Percentiles rank a stretch among this genome's conserved stretches.
These are phyloP conservation scores for Neocatenulostroma microsporum DNA, from an alignment of 2,329 filamentous ascomycete species.

Conservation along the genomic window DNA sequence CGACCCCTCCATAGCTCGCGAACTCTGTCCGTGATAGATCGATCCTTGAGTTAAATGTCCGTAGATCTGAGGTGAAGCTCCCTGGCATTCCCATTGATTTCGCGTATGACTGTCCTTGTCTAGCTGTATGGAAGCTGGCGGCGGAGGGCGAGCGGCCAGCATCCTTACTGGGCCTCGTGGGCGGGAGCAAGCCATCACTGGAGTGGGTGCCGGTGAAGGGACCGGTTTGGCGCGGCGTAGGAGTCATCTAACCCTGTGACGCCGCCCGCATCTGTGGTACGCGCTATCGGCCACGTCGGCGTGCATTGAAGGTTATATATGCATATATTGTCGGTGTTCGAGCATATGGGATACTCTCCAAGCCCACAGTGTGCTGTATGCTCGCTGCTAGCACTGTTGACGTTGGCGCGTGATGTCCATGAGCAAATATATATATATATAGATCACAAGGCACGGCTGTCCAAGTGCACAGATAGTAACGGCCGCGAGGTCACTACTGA, in stretches of 20 bases:
- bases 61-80: conserved; percentile 84
- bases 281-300: conserved; percentile 17
- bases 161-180: conserved; percentile 41
- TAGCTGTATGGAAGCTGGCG: conserved; percentile 49
- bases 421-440: no score
- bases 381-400: no score
- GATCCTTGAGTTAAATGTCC: conserved; percentile 59
- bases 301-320: conserved; percentile 24
- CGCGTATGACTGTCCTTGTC: conserved; percentile 53
- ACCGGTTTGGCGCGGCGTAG: conserved; percentile 21
- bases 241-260: conserved; percentile 33
- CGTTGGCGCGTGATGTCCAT: no score
- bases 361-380: no score
- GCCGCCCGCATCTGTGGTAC: conserved; percentile 8
- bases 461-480: no score
- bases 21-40: conserved; percentile 52
- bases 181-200: conserved; percentile 32
- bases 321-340: no score
- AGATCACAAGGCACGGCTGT: no score
- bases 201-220: conserved; percentile 18
- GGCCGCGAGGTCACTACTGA: no score
- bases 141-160: conserved; percentile 50
- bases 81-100: conserved; percentile 58
- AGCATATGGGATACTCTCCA: no score
- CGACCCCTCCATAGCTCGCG: conserved; percentile 43